Conservation (phyloP, 768 basidiomycete species). For the Fistulinella prunicolor region DNA sequence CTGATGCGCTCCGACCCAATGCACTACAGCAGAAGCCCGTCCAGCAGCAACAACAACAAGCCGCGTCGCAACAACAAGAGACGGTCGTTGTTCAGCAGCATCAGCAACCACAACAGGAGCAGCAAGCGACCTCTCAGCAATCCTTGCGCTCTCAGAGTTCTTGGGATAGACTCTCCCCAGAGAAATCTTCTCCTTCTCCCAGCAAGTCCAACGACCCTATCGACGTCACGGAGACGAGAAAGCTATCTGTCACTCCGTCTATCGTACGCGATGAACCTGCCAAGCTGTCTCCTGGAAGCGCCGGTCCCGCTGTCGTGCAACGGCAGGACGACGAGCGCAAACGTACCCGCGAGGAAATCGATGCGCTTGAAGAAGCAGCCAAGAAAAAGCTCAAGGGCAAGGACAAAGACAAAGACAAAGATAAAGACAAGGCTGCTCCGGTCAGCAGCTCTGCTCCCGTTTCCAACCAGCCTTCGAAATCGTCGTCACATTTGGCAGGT, state of each 20-base stretch:
- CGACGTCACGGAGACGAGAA: conserved; percentile 68
- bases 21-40: conserved; percentile 24
- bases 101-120: conserved; percentile 36
- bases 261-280: conserved; percentile 59
- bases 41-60: conserved; percentile 8
- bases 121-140: conserved; percentile 27
- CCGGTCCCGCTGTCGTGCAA: conserved; percentile 35
- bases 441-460: conserved; percentile 24
- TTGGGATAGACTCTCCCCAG: conserved; percentile 44
- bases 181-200: conserved; percentile 27
- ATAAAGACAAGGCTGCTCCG: conserved; percentile 45
- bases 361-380: conserved; percentile 42
- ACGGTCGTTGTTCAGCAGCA: conserved; percentile 31
- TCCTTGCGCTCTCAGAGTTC: conserved; percentile 44
- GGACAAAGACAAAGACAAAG: conserved; percentile 52
- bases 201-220: conserved; percentile 56
- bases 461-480: conserved; percentile 21
- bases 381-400: conserved; percentile 50
- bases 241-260: conserved; percentile 74
- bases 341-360: conserved; percentile 49
- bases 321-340: conserved; percentile 54
- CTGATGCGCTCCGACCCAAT: conserved; percentile 38
- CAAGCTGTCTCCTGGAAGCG: conserved; percentile 11
- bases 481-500: conserved; percentile 8
- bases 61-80: conserved; percentile 23